Base-by-base conservation (phyloP, 2,329 filamentous ascomycete species). In the Pyricularia sp. region DNA sequence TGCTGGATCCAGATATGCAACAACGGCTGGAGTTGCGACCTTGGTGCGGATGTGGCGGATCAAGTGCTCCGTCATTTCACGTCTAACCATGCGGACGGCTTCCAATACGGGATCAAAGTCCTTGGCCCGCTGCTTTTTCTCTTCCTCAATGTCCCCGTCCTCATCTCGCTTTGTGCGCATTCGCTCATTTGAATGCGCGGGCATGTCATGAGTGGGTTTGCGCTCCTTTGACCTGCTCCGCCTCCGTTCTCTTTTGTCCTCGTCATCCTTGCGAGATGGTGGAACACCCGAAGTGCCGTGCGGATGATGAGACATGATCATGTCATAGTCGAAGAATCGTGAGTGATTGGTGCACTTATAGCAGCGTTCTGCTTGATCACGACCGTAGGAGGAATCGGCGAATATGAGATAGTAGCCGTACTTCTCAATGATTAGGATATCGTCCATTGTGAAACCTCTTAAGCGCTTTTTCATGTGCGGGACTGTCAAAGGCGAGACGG, bases 381-480 rank as follows among this genome's bases (percentile, higher is more conserved):
- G 90, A 2, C 94, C 94, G 10, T 85, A 83, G 68, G 87, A 86
- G 1, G 88, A 92, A 74, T 94, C 90, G 67, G 92, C 88, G 75
- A 99, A 99, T n/a, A 93, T 83, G 68, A 98, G 88, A 77, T 92
- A 98, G 78, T 97, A 99, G 0, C 95, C 95, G 0, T 88, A 90
- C 70, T 88, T 88, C 77, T 99, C 95, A 70, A 92, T 88, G 42
- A 33, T 64, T 42, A 93, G 87, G 67, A 99, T 90, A 66, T 93
- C 89, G 72, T 92, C 89, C 79, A 94, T 92, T 70, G 87, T 84
- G 77, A 92, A 97, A 67, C 89, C 88, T 78, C 94, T 95, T 68
- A 98, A 83, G 67, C 94, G 87, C 78, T 94, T 96, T 80, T 93
- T 92, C 81, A 99, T 86, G 80, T 99, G 95, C 4, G 91, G 88